Evolutionary conservation across 176 grass and related monocot genomes (phyloP), one percentile per base, ranked within the genome.

Genomic region (Juncus effusus): DNA sequence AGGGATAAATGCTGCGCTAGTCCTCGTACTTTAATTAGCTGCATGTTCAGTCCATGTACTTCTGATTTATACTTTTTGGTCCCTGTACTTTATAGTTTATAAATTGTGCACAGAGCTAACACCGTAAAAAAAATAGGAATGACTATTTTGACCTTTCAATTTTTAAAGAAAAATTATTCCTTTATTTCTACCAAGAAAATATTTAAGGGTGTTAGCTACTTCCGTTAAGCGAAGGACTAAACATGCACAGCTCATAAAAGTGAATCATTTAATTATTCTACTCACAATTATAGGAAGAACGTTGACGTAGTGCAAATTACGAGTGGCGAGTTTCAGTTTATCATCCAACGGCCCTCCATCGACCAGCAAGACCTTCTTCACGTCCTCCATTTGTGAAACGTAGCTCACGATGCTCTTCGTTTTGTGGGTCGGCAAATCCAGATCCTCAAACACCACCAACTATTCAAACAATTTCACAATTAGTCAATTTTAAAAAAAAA

Each of bases 301-400:
- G 65, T 93, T 93, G 51, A 97, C 83, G 9, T 84, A 97, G 63
- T 84, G 88, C 42, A 97, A 79, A 40, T 97, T 92, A 76, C 84
- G 76, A 65, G 94, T 89, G 13, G 88, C 88, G 60, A 93, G 61
- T 67, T 86, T 89, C 56, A 97, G 55, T 67, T 78, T 91, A 59
- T 86, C 77, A 69, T 97, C 85, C 3, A 89, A 76, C 11, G 78
- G 67, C 3, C 85, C 81, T 54, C 88, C 85, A 76, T 90, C 88
- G 9, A 99, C 88, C 76, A 87, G 84, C 44, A 99, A 69, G 73
- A 99, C 72, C 67, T 93, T 99, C 78, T 91, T 91, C 4, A 70
- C 78, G 13, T 74, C 73, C 3, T 90, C 77, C 84, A 88, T 83
- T 78, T 91, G 83, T 1, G 73, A 50, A 4, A 92, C 57, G 60